Base-by-base conservation (phyloP, 2,329 filamentous ascomycete species). In the Fusarium heterosporum region DNA sequence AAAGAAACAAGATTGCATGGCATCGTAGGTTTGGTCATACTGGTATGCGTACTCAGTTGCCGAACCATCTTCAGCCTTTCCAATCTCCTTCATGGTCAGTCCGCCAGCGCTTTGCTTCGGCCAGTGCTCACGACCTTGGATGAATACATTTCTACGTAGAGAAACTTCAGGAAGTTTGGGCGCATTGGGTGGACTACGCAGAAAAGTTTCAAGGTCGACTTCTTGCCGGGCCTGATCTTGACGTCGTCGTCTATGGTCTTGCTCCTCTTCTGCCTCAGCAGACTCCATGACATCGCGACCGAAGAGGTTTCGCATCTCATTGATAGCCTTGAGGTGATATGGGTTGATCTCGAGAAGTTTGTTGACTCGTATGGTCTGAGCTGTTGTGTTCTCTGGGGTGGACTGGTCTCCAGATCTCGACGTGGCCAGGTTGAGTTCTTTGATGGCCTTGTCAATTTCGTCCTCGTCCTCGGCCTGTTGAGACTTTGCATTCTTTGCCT, bases 41-140 rank as follows among this genome's bases (percentile, higher is more conserved):
- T 90, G 81, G 74, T 94, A 96, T 6, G 87, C 84, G 78, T 95
- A 99, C 73, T 93, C 87, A 2, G 74, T 77, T 66, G 89, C 84
- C 8, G 85, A 86, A 7, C 89, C 90, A 70, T 80, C 76, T 1
- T 73, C 64, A 9, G 72, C 73, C 61, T 80, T 79, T 43, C 77
- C 77, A 16, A 85, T 56, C 63, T 81, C 80, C 71, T 90, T 87
- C 94, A 99, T 97, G 10, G 89, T 89, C 55, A 99, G 82, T 0
- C 96, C 96, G 16, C 91, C 92, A 32, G 91, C 89, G 2, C 93
- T 87, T 50, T 89, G 89, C 30, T 87, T 84, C 5, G 93, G 94
- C 94, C 94, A 97, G 49, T 92, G 88, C 66, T 96, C 93, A 73
- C 93, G 94, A 46, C 92, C 93, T 70, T 93, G 91, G 61, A 97